Evolutionary conservation across 1,284 basidiomycete species (phyloP).

Genomic region (Abortiporus biennis): DNA sequence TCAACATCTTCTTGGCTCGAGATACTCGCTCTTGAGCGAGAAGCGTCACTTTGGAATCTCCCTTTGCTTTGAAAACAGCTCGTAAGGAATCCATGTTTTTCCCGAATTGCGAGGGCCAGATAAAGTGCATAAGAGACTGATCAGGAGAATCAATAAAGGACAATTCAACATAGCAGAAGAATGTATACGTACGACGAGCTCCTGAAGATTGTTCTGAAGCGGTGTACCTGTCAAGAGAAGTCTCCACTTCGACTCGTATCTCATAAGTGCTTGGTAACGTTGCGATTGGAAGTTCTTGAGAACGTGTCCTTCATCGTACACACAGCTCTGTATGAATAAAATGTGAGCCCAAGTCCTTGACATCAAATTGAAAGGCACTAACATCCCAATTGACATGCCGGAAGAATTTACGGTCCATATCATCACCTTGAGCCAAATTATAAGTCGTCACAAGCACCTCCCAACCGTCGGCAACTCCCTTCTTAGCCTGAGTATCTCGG

Average conservation of each 20-base stretch:
- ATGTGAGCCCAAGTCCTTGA: conserved; percentile 1
- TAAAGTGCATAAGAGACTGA: conserved; percentile 97
- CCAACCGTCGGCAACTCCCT: conserved; percentile 55
- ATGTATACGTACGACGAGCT: conserved; percentile 76
- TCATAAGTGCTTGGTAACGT: conserved; percentile 86
- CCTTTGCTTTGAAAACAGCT: conserved; percentile 96
- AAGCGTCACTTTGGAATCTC: conserved; percentile 79
- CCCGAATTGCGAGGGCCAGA: conserved; percentile 87
- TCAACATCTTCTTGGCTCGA: conserved; percentile 98
- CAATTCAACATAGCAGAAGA: not conserved
- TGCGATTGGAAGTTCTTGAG: conserved; percentile 97
- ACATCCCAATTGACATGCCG: conserved; percentile 89
- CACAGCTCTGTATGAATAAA: conserved; percentile 16
- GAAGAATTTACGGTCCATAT: conserved; percentile 90
- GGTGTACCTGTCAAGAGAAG: conserved; percentile 95
- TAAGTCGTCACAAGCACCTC: conserved; percentile 97
- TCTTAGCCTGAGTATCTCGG: conserved; percentile 40
- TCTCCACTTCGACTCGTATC: conserved; percentile 85
- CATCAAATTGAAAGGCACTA: conserved; percentile 28
- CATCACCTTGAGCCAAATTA: conserved; percentile 85
- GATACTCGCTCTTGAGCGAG: conserved; percentile 90
- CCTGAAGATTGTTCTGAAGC: conserved; percentile 87
- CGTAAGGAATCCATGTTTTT: conserved; percentile 73
- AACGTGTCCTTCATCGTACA: conserved; percentile 95
- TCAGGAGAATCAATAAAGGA: conserved; percentile 9